Conservation (phyloP, 441 rosid species). For the Gossypium davidsonii region DNA sequence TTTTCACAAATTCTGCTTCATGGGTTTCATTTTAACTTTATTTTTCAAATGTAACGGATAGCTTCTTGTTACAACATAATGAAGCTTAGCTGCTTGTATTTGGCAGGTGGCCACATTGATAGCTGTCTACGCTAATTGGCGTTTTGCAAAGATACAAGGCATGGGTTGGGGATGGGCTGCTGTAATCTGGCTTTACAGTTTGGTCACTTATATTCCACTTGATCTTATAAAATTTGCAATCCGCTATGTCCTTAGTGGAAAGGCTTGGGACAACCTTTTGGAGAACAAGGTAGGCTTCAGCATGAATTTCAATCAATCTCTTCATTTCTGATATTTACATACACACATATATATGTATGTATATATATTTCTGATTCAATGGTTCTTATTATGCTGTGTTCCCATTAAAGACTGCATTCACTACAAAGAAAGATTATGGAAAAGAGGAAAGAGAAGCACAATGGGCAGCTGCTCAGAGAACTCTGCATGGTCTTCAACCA, state of each 20-base stretch:
- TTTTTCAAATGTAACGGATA: neutral
- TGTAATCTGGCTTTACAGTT: constrained; percentile 70
- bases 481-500: constrained; percentile 89
- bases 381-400: neutral
- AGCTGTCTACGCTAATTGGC: constrained; percentile 81
- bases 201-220: constrained; percentile 66
- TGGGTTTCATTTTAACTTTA: neutral
- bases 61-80: neutral
- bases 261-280: constrained; percentile 80
- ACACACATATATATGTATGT: neutral
- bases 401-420: constrained; percentile 64
- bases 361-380: neutral
- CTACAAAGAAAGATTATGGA: constrained; percentile 90
- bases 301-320: neutral
- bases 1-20: neutral
- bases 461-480: constrained; percentile 91
- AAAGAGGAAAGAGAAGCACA: constrained; percentile 92
- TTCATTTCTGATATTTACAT: neutral
- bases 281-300: constrained; percentile 61
- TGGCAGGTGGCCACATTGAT: constrained; percentile 63
- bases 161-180: constrained; percentile 97
- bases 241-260: constrained; percentile 67
- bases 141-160: constrained; percentile 62
- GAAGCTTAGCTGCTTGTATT: neutral
- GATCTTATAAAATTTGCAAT: constrained; percentile 68